A percentile compares a stretch with the other conserved stretches of the same genome.
phyloP scores from a whole-genome alignment of 2,329 filamentous ascomycete species.

The Beauveria pseudobassiana region DNA sequence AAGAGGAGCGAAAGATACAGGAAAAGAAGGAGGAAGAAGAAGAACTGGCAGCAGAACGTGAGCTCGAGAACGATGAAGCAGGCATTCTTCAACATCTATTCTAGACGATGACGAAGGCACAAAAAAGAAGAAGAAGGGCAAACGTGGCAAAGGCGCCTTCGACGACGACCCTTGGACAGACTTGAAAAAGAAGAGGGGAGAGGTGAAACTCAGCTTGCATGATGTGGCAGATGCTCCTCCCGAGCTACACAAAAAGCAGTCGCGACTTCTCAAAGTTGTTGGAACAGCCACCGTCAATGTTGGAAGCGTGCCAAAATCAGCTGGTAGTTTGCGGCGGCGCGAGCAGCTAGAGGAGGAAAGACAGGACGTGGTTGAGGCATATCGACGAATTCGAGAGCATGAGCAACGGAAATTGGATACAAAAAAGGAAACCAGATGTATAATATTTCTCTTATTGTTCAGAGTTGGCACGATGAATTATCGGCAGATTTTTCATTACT shows the following conservation, averaged over 20 bases:
- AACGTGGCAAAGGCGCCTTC: slow-evolving; percentile 43
- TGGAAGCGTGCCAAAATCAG: slow-evolving; percentile 29
- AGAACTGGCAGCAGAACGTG: slow-evolving; percentile 55
- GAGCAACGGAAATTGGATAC: slow-evolving; percentile 27
- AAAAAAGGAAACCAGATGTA: not conserved
- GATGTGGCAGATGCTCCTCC: slow-evolving; percentile 71
- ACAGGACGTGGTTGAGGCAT: slow-evolving; percentile 30
- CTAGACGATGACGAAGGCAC: slow-evolving; percentile 31
- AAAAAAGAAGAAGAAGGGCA: slow-evolving; percentile 28
- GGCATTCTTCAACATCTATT: slow-evolving; percentile 41
- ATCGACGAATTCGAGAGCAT: slow-evolving; percentile 30
- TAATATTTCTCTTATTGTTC: not conserved
- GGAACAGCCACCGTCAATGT: slow-evolving; percentile 28
- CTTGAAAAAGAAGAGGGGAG: slow-evolving; percentile 59
- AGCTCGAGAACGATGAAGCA: slow-evolving; percentile 50
- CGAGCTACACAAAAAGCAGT: slow-evolving; percentile 47
- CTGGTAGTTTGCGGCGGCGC: slow-evolving; percentile 31
- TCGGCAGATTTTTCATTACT: not conserved
- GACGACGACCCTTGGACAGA: slow-evolving; percentile 70
- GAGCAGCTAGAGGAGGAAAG: slow-evolving; percentile 30
- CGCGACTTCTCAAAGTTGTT: slow-evolving; percentile 26
- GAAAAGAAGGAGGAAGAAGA: slow-evolving; percentile 59
- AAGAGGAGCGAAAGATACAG: slow-evolving; percentile 55
- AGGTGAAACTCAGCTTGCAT: slow-evolving; percentile 36
- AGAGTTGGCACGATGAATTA: not conserved